Percentiles rank a stretch among this genome's conserved stretches.
Conservation (phyloP, 164 flowering plant species). For the Magnolia officinalis region DNA sequence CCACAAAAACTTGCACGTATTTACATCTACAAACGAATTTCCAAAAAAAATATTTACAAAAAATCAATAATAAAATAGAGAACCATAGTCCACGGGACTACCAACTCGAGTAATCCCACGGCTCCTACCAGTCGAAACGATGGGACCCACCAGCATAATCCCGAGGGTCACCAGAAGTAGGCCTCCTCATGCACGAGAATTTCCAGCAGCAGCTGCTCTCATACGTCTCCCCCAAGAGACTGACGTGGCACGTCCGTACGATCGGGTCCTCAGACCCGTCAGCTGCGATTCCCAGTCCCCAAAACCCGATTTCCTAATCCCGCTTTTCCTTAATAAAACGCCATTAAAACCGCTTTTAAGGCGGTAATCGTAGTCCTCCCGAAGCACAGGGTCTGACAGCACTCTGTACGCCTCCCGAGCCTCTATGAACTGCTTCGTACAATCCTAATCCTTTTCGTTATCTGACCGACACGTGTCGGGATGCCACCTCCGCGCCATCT, state of each 20-base stretch:
- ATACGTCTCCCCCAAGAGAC: slow-evolving; percentile 10
- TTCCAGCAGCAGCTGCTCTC: neutral
- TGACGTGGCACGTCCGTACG: neutral
- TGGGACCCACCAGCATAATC: too few species aligned
- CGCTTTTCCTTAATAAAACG: too few species aligned
- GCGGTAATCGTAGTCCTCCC: slow-evolving; percentile 12
- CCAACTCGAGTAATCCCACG: too few species aligned
- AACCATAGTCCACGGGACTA: too few species aligned
- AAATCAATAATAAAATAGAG: too few species aligned
- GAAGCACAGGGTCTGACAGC: slow-evolving; percentile 13
- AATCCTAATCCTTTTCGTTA: neutral
- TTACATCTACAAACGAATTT: too few species aligned
- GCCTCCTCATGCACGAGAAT: too few species aligned
- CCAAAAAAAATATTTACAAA: too few species aligned
- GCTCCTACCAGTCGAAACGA: too few species aligned
- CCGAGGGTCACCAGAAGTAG: too few species aligned
- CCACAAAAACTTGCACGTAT: too few species aligned
- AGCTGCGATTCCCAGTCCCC: slow-evolving; percentile 17
- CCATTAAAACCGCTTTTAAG: neutral
- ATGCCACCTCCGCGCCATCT: slow-evolving; percentile 12
- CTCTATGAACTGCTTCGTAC: slow-evolving; percentile 11
- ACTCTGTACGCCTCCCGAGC: slow-evolving; percentile 16
- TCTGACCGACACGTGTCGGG: slow-evolving; percentile 12
- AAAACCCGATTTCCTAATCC: neutral
- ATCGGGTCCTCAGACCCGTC: slow-evolving; percentile 4